Conservation (phyloP, 1,284 basidiomycete species). For the Ceratorhiza oryzae-sativae region DNA sequence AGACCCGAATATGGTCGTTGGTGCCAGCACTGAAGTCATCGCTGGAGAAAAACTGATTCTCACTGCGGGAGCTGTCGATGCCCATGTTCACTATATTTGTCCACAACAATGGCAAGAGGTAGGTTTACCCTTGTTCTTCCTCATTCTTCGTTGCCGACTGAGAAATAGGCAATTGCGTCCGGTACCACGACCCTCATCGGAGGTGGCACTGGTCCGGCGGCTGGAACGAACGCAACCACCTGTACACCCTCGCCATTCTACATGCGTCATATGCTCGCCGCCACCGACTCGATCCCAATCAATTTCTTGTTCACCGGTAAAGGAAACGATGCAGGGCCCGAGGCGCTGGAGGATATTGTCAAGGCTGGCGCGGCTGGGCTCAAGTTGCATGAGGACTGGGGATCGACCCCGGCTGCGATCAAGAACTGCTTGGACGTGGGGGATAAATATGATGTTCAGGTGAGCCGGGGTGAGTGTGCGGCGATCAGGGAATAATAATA, state of each 20-base stretch:
- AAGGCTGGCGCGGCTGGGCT: slow-evolving; percentile 88
- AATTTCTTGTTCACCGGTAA: slow-evolving; percentile 95
- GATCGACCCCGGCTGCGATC: slow-evolving; percentile 88
- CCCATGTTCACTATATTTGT: slow-evolving; percentile 93
- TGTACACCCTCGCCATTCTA: slow-evolving; percentile 92
- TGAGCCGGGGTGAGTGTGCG: slow-evolving; percentile 48
- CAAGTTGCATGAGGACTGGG: slow-evolving; percentile 99
- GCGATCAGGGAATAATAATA: slow-evolving; percentile 8
- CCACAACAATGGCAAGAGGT: slow-evolving; percentile 84
- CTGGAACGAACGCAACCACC: slow-evolving; percentile 92
- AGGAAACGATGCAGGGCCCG: slow-evolving; percentile 86
- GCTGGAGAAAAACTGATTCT: slow-evolving; percentile 94
- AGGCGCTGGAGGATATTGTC: slow-evolving; percentile 79
- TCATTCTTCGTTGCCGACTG: not conserved
- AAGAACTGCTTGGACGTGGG: slow-evolving; percentile 80
- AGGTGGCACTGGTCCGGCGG: slow-evolving; percentile 92
- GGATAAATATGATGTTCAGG: slow-evolving; percentile 95
- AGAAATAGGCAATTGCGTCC: slow-evolving; percentile 54
- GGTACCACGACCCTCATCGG: slow-evolving; percentile 88
- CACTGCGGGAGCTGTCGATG: slow-evolving; percentile 93
- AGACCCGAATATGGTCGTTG: slow-evolving; percentile 76
- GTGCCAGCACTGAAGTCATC: slow-evolving; percentile 91
- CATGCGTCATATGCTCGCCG: slow-evolving; percentile 85
- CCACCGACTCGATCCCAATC: slow-evolving; percentile 87
- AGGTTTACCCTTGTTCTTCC: slow-evolving; percentile 45